Evolutionary conservation across 1,139 yeast species (phyloP).

Genomic region (Lodderomyces jiufengensis): DNA sequence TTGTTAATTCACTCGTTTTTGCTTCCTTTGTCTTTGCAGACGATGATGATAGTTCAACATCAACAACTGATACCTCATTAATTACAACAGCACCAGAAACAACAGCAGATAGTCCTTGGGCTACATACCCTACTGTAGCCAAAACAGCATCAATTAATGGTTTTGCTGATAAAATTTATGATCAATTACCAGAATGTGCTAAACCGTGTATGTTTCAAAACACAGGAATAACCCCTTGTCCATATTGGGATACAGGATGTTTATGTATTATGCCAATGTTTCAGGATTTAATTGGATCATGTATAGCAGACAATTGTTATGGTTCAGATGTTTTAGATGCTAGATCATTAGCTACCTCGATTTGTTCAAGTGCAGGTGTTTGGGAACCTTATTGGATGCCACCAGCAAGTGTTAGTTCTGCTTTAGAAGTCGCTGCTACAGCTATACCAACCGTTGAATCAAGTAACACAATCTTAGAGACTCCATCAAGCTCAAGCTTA

Average conservation of each 20-base stretch:
- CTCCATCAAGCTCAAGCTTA: background rate
- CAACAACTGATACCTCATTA: background rate
- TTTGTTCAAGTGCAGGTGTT: slow-evolving; percentile 43
- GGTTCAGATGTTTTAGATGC: slow-evolving; percentile 38
- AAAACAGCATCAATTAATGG: slow-evolving; percentile 34
- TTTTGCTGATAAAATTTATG: slow-evolving; percentile 32
- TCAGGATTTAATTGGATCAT: slow-evolving; percentile 25
- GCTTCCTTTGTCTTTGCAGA: slow-evolving; percentile 4
- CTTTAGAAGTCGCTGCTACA: slow-evolving; percentile 29
- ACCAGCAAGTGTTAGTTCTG: slow-evolving; percentile 28
- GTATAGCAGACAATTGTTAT: slow-evolving; percentile 26
- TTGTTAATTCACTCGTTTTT: slow-evolving; percentile 9
- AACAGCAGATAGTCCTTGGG: slow-evolving; percentile 11
- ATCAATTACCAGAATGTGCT: slow-evolving; percentile 22
- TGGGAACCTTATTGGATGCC: slow-evolving; percentile 38
- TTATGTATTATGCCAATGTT: slow-evolving; percentile 33
- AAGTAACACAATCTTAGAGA: background rate
- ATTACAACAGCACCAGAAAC: slow-evolving; percentile 6
- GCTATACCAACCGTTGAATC: slow-evolving; percentile 8
- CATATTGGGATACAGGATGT: slow-evolving; percentile 39
- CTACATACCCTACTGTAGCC: slow-evolving; percentile 31
- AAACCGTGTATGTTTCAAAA: slow-evolving; percentile 25
- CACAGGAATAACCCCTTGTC: slow-evolving; percentile 30
- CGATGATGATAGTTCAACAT: background rate
- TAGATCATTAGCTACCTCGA: slow-evolving; percentile 38